phyloP scores from a whole-genome alignment of 106 monocot genomes.

The Cymbidium sinense region DNA sequence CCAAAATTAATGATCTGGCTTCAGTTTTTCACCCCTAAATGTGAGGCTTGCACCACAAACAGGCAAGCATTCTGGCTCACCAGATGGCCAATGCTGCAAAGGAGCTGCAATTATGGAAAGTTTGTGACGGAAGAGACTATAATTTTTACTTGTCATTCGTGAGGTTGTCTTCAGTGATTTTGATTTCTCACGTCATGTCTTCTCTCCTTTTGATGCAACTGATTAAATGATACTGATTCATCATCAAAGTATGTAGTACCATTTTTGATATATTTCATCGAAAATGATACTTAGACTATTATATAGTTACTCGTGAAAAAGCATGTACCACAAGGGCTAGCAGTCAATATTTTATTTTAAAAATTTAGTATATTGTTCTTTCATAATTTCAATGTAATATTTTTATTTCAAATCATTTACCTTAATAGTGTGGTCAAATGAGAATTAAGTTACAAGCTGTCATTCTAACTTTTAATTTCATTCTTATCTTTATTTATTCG shows the following conservation, averaged over 20 bases:
- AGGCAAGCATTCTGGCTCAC: background rate
- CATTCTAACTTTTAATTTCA: background rate
- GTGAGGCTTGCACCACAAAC: background rate
- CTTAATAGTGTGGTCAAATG: too few species aligned
- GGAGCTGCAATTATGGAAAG: background rate
- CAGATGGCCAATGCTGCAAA: background rate
- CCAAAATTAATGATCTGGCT: background rate
- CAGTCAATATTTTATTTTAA: too few species aligned
- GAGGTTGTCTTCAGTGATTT: background rate
- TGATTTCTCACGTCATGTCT: background rate
- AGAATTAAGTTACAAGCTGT: too few species aligned
- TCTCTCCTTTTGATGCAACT: background rate
- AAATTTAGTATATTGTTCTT: too few species aligned
- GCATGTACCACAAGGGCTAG: too few species aligned
- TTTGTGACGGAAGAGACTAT: background rate
- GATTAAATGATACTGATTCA: background rate
- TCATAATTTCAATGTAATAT: too few species aligned
- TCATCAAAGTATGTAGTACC: background rate
- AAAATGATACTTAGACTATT: background rate
- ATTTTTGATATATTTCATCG: background rate
- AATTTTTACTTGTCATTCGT: background rate
- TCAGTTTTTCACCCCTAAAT: background rate
- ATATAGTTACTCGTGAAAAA: background rate
- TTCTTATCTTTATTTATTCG: background rate
- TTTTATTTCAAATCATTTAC: too few species aligned